A percentile compares a stretch with the other conserved stretches of the same genome.
Conservation (phyloP, 129 eudicot species). For the Dittrichia graveolens region DNA sequence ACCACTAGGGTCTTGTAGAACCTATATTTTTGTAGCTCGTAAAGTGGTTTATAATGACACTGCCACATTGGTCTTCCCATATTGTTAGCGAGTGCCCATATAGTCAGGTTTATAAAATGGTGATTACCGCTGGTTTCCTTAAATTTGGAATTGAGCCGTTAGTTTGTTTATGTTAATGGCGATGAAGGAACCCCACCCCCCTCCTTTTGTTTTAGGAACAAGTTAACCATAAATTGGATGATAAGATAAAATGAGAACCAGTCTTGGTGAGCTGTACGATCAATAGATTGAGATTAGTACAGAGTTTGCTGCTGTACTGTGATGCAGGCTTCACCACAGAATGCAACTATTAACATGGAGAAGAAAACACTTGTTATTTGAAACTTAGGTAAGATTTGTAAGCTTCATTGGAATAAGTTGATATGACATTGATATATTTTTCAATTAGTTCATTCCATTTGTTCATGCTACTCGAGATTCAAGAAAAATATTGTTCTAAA, state of each 20-base stretch:
- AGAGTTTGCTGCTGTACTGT: slow-evolving; percentile 2
- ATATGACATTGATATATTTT: background rate
- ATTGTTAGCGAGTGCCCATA: background rate
- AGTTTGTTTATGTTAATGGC: too few species aligned
- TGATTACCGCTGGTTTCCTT: background rate
- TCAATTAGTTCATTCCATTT: background rate
- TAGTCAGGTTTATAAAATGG: background rate
- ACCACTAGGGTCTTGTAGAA: background rate
- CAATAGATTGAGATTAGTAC: background rate
- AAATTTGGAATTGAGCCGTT: background rate
- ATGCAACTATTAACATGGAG: background rate
- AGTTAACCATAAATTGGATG: background rate
- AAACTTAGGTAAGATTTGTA: background rate
- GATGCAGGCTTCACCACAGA: slow-evolving; percentile 10
- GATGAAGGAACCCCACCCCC: background rate
- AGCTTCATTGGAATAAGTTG: background rate
- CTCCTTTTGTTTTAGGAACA: background rate
- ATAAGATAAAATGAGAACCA: background rate
- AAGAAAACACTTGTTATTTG: background rate
- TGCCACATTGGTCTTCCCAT: background rate
- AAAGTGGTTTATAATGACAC: background rate
- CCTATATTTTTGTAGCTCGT: background rate
- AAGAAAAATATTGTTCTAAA: background rate
- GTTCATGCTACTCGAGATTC: background rate
- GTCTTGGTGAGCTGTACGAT: too few species aligned